Base-by-base conservation (phyloP, 352 stramenopile genomes). In the Pilasporangium apinafurcum region DNA sequence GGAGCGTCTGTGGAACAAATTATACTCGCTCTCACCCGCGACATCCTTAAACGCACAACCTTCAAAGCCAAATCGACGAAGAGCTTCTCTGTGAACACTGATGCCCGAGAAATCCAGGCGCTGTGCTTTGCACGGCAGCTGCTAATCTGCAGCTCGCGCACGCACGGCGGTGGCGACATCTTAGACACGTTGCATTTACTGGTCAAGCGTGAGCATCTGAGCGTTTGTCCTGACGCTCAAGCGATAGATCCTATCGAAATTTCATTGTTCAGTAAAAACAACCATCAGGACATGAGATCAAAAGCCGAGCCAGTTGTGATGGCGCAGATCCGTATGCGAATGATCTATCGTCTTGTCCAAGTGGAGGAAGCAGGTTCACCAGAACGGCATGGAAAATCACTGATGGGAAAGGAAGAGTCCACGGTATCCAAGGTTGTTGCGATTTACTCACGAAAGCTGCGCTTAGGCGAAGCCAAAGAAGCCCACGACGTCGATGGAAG, bases 151-250 rank as follows among this genome's bases (percentile, higher is more conserved):
- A 83, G 77, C 37, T 77, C 72, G 18, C 68, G 77, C 4, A 89
- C 73, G 3, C 59, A 83, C 18, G 73, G 73, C 5, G 73, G 71
- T 0, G 77, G 71, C 4, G 77, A 89, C 37, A 84, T 89, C 30
- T 53, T 85, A 5, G 74, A 90, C 41, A 65, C 65, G 2, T 56
- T 87, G 29, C 67, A 83, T 20, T 29, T 81, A 1, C 46, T 83
- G 17, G 59, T 87, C 37, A 52, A 55, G 7, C 70, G 50, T 22
- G 50, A 72, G 12, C 53, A 62, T 8, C 76, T 68, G 39, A 83
- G 54, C 43, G 65, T 87, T 13, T 87, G 73, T 27, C 72, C 74
- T 2, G 63, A 81, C 22, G 40, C 65, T 24, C 42, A 31, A 25
- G 44, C 53, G 10, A 74, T 67, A 27, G 49, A 75, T 17, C 68